Conservation (phyloP, 352 stramenopile genomes). For the Blastocystis sp. region DNA sequence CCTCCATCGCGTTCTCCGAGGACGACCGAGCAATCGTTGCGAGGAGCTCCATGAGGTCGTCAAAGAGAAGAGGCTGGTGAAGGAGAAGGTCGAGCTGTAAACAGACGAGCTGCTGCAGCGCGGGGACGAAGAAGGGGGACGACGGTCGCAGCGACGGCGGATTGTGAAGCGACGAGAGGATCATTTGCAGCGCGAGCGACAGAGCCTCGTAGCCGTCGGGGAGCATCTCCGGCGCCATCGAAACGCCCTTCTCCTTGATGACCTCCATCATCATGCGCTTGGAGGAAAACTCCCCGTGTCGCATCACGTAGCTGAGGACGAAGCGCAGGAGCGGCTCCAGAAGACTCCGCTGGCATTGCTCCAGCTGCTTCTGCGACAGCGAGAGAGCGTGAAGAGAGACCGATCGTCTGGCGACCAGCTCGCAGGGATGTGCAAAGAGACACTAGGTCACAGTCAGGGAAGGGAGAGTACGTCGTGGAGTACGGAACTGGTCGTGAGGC, state of each 20-base stretch:
- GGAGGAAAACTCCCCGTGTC: neutral
- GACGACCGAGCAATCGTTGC: neutral
- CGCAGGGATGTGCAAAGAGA: neutral
- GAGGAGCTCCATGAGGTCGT: neutral
- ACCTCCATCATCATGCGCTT: neutral
- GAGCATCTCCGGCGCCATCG: neutral
- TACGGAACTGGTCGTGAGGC: too few species aligned
- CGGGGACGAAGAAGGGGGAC: neutral
- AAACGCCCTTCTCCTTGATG: neutral
- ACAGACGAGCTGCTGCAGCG: neutral
- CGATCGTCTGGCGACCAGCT: neutral
- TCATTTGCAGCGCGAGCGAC: neutral
- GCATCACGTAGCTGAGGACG: neutral
- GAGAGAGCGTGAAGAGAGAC: neutral
- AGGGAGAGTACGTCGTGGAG: neutral
- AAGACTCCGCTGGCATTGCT: neutral
- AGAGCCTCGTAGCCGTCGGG: slow-evolving; percentile 20
- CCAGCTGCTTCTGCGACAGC: neutral
- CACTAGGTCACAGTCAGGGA: neutral
- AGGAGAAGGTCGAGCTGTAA: neutral
- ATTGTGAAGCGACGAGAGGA: neutral
- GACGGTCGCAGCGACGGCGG: neutral
- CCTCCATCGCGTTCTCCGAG: neutral
- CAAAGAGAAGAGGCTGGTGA: neutral
- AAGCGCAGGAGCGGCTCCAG: neutral